Percentiles rank a stretch among this genome's conserved stretches.
Conservation (phyloP, 306 rosid genomes). For the Gillenia trifoliata region DNA sequence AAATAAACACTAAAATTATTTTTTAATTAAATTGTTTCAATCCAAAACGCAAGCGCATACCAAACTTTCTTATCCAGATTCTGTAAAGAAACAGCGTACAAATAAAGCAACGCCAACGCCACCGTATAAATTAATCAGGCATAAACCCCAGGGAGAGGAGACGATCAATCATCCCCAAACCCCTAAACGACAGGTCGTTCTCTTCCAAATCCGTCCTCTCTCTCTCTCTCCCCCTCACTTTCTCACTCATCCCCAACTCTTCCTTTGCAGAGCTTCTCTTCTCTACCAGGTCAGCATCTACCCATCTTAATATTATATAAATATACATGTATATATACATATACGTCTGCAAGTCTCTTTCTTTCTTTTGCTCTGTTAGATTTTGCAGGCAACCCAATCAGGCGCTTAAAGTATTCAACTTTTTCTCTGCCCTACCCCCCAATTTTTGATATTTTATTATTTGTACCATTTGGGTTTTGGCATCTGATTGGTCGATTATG, state of each 20-base stretch:
- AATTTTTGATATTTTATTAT: background rate
- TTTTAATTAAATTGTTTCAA: too few species aligned
- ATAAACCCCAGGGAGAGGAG: background rate
- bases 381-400: background rate
- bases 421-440: background rate
- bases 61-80: background rate
- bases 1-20: too few species aligned
- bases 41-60: background rate
- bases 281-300: background rate
- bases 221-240: conserved; percentile 1
- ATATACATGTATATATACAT: too few species aligned
- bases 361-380: background rate
- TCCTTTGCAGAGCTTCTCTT: background rate
- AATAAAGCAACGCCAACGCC: background rate
- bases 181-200: conserved; percentile 13
- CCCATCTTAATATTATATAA: background rate
- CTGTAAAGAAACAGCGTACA: background rate
- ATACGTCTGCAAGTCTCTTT: background rate
- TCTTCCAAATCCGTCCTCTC: background rate
- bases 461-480: background rate
- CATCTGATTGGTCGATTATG: background rate
- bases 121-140: background rate
- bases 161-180: background rate
- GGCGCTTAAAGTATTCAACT: background rate
- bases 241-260: background rate